Evolutionary conservation across 352 stramenopile species (phyloP), one percentile per base, ranked within the genome.

Genomic region (Elongisporangium anandrum): DNA sequence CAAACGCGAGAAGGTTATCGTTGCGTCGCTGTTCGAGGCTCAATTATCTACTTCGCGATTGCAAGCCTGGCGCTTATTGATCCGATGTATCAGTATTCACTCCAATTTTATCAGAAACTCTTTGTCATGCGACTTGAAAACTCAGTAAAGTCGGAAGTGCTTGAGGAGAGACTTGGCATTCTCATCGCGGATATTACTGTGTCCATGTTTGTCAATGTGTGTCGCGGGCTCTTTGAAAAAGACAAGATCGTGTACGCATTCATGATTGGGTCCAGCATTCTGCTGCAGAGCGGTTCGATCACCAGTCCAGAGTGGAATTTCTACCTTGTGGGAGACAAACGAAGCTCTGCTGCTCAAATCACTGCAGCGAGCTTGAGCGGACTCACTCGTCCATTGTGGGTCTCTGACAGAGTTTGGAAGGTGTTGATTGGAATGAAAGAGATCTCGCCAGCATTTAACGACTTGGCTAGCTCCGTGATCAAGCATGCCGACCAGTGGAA

Each of bases 171-270:
- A n/a, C 68, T 98, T 2, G 73, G 86, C 1, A 97, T 97, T 51
- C 62, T 98, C 15, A 92, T 97, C 63, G 60, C 96, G 23, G 90
- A 97, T 66, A 89, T 97, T 54, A 98, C 94, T 1, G 74, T 73
- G 49, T 96, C 83, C 48, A 97, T 98, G 77, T 98, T 96, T 57
- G 85, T 95, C 4, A 98, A 98, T 72, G 79, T 98, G 1, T 98
- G 94, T 62, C 83, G 92, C 2, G 94, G 94, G 0, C 67, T 98
- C 1, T 98, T 98, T 61, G 94, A 98, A 66, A 96, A 95, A 54
- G 88, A 98, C 73, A 98, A 98, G 69, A 84, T 98, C 50, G 79
- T 98, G 19, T 98, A 96, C 69, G 87, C 93, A 12, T 96, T 98
- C 63, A 96, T 97, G 73, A 97, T 98, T 45, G 88, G 84, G 3